phyloP scores from a whole-genome alignment of 1,139 yeast species.

The Chernovozyma sophiae-reginae region DNA sequence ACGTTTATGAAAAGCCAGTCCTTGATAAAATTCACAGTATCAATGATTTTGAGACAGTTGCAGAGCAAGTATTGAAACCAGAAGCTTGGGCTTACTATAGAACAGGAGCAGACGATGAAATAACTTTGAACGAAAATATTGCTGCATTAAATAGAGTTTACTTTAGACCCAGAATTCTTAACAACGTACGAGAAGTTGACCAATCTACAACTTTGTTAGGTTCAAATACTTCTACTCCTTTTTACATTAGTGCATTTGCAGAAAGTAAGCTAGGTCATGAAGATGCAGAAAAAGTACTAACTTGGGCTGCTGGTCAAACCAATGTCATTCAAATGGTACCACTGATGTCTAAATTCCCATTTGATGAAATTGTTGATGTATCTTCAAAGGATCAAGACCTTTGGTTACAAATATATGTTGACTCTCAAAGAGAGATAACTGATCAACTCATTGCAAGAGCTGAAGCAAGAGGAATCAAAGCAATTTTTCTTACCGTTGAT shows the following conservation, averaged over 20 bases:
- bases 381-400: constrained; percentile 22
- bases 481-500: constrained; percentile 14
- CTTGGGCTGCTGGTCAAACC: constrained; percentile 40
- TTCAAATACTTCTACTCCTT: constrained; percentile 39
- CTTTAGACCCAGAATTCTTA: constrained; percentile 67
- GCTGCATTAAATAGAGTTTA: constrained; percentile 72
- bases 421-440: constrained; percentile 3
- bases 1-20: not conserved
- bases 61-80: constrained; percentile 25
- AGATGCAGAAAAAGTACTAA: constrained; percentile 48
- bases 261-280: constrained; percentile 48
- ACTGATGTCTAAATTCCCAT: constrained; percentile 45
- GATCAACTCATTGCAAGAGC: constrained; percentile 8
- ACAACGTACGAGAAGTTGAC: constrained; percentile 51
- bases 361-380: constrained; percentile 50
- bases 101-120: constrained; percentile 79
- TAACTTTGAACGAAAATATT: constrained; percentile 75
- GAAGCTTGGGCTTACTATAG: constrained; percentile 81
- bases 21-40: constrained; percentile 19
- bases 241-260: constrained; percentile 53
- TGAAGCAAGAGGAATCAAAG: constrained; percentile 9
- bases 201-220: constrained; percentile 48
- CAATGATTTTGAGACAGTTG: constrained; percentile 30
- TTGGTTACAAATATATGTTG: constrained; percentile 38
- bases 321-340: constrained; percentile 51